Percentiles rank a stretch among this genome's conserved stretches.
phyloP scores from a whole-genome alignment of 768 basidiomycete genomes.

The Russula foetens region DNA sequence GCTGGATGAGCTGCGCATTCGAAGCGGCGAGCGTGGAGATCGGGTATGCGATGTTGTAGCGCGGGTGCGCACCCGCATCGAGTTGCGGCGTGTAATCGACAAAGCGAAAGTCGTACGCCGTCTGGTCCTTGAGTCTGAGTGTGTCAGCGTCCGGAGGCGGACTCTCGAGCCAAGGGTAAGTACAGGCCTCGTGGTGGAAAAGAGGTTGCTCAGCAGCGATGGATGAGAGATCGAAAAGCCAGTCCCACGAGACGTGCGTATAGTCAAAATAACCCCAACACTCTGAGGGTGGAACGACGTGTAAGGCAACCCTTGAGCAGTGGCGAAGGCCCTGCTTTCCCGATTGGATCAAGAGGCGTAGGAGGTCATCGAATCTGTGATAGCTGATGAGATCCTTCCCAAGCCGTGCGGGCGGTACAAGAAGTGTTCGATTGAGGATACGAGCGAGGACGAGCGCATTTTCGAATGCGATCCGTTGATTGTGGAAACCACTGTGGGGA shows the following conservation, averaged over 20 bases:
- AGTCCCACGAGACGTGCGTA: conserved; percentile 62
- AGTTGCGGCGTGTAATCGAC: conserved; percentile 28
- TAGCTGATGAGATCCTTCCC: conserved; percentile 55
- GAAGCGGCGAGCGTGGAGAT: conserved; percentile 35
- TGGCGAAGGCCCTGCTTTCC: conserved; percentile 45
- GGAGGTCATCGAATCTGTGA: conserved; percentile 43
- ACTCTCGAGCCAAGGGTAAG: conserved; percentile 38
- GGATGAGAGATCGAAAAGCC: conserved; percentile 49
- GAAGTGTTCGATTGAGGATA: conserved; percentile 66
- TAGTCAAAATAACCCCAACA: conserved; percentile 54
- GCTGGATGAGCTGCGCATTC: conserved; percentile 46
- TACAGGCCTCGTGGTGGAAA: conserved; percentile 42
- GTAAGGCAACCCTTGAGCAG: conserved; percentile 34
- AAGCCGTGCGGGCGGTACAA: conserved; percentile 69
- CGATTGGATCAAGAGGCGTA: conserved; percentile 30
- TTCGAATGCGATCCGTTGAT: conserved; percentile 80
- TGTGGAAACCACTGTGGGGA: conserved; percentile 80
- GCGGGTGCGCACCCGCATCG: conserved; percentile 22
- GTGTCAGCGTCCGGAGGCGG: conserved; percentile 38
- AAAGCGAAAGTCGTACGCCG: conserved; percentile 58
- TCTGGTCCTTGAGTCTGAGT: conserved; percentile 42
- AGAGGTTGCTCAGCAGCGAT: conserved; percentile 35
- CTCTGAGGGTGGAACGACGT: conserved; percentile 37
- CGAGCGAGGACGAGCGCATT: conserved; percentile 70
- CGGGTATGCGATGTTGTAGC: conserved; percentile 36